phyloP scores from a whole-genome alignment of 2,329 filamentous ascomycete species.

The Fusarium mexicanum region DNA sequence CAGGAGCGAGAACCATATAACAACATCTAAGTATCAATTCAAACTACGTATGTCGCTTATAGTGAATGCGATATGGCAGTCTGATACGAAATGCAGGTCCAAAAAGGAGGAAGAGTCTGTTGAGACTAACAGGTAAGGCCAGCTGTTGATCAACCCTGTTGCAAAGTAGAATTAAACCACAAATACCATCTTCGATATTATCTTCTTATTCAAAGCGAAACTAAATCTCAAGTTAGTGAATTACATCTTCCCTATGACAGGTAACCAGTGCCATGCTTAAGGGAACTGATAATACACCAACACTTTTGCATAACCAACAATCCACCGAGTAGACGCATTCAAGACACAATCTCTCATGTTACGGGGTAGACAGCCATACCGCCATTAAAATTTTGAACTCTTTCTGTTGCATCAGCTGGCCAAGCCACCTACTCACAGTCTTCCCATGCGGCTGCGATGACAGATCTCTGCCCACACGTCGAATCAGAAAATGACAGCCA shows the following conservation, averaged over 20 bases:
- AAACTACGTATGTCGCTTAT: background rate
- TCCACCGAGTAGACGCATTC: no score
- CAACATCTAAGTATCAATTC: background rate
- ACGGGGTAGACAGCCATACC: no score
- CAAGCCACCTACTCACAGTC: background rate
- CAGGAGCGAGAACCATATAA: no score
- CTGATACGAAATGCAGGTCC: background rate
- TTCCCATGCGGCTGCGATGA: no score
- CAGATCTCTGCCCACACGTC: no score
- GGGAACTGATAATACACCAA: background rate
- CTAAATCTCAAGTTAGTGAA: background rate
- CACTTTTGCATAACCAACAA: background rate
- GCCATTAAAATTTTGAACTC: background rate
- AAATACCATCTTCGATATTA: background rate
- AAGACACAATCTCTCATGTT: background rate
- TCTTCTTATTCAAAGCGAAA: background rate
- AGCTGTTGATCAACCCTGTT: background rate
- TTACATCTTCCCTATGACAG: background rate
- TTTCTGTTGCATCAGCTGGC: background rate
- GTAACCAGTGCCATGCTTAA: background rate
- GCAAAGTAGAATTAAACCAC: background rate
- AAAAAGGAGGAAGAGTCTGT: background rate
- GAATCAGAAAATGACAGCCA: background rate
- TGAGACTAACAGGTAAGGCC: background rate
- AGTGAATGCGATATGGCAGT: background rate